Conservation (phyloP, 164 flowering plant genomes). For the Nelumbo lutea region DNA sequence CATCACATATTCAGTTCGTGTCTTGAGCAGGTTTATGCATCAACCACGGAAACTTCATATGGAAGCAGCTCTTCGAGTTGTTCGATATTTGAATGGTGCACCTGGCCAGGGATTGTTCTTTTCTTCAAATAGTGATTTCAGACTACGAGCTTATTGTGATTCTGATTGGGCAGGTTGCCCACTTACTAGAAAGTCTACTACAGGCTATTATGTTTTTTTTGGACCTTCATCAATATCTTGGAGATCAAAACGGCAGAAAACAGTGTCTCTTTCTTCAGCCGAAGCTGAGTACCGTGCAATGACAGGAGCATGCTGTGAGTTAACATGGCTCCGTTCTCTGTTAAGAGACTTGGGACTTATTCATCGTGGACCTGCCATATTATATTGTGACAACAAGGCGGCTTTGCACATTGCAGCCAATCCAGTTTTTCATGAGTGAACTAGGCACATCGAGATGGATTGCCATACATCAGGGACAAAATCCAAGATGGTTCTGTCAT, state of each 20-base stretch:
- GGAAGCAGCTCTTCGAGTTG: neutral
- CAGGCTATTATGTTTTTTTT: neutral
- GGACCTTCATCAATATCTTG: slow-evolving; percentile 1
- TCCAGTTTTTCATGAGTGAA: slow-evolving; percentile 3
- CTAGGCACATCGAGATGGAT: slow-evolving; percentile 7
- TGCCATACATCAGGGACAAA: slow-evolving; percentile 1
- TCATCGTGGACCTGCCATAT: neutral
- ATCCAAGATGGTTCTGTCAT: slow-evolving; percentile 5
- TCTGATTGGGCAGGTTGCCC: slow-evolving; percentile 1
- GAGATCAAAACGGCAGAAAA: slow-evolving; percentile 12
- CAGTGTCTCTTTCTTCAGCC: slow-evolving; percentile 10
- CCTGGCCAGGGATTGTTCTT: neutral
- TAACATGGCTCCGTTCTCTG: slow-evolving; percentile 5
- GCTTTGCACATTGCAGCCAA: neutral
- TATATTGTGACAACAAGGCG: slow-evolving; percentile 1
- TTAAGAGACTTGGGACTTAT: slow-evolving; percentile 6
- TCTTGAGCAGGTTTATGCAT: slow-evolving; percentile 15
- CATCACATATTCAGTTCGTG: slow-evolving; percentile 8
- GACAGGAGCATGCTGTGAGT: slow-evolving; percentile 10
- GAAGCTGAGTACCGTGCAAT: slow-evolving; percentile 17
- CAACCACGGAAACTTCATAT: slow-evolving; percentile 1
- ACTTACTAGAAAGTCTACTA: neutral
- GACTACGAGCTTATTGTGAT: neutral
- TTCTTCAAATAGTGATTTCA: neutral
- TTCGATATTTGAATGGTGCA: neutral